Conservation (phyloP, 495 filamentous ascomycete species). For the Thozetella sp. region DNA sequence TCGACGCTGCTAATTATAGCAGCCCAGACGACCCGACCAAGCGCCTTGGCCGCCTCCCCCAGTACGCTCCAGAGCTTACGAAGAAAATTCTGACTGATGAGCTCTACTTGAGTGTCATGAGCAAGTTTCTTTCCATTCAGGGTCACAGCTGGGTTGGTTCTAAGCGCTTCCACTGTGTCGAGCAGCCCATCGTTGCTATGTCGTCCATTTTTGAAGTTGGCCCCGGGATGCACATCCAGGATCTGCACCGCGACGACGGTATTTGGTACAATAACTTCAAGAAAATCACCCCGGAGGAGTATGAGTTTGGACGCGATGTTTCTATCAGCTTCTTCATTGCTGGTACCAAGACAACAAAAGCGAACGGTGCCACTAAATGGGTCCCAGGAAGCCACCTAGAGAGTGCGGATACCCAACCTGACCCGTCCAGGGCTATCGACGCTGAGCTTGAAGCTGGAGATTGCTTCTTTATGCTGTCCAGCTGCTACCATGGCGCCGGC, state of each 20-base stretch:
- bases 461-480: slow-evolving; percentile 30
- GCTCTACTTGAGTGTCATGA: no score
- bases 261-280: slow-evolving; percentile 2
- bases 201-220: no score
- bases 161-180: no score
- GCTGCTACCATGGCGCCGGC: slow-evolving; percentile 26
- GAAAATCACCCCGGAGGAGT: slow-evolving; percentile 5
- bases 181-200: no score
- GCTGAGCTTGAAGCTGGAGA: slow-evolving; percentile 31
- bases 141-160: no score
- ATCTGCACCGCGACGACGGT: slow-evolving; percentile 6
- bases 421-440: slow-evolving; percentile 14
- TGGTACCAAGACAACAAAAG: slow-evolving; percentile 26
- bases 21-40: no score
- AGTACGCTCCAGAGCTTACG: no score
- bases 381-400: slow-evolving; percentile 39
- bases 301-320: slow-evolving; percentile 4
- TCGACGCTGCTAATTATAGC: no score
- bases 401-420: slow-evolving; percentile 17
- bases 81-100: no score
- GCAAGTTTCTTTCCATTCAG: no score
- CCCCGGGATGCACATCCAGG: slow-evolving; percentile 2
- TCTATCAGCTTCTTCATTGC: slow-evolving; percentile 25
- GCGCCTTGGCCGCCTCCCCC: no score
- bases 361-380: slow-evolving; percentile 41